phyloP scores from a whole-genome alignment of 1,284 basidiomycete genomes.

The Meira miltonrushii region DNA sequence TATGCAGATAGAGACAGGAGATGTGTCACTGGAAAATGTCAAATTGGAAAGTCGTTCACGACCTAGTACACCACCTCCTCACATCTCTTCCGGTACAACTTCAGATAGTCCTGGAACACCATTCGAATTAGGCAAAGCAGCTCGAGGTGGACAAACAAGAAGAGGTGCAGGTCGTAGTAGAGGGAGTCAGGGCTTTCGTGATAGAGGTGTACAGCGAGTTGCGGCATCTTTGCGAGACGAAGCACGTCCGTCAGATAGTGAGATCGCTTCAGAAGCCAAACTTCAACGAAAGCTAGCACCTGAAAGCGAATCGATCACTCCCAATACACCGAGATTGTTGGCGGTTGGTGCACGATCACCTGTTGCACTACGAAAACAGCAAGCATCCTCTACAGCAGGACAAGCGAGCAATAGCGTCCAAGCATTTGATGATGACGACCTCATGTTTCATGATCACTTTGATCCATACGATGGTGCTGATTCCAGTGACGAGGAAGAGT shows the following conservation, averaged over 20 bases:
- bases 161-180: conserved; percentile 7
- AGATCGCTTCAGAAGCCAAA: conserved; percentile 48
- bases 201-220: conserved; percentile 37
- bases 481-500: neutral
- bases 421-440: neutral
- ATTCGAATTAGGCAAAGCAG: conserved; percentile 15
- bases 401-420: too few species aligned
- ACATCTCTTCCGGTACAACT: conserved; percentile 3
- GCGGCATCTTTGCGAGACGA: conserved; percentile 44
- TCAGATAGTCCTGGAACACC: conserved; percentile 3
- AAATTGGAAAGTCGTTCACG: conserved; percentile 8
- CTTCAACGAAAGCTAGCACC: conserved; percentile 34
- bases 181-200: conserved; percentile 20
- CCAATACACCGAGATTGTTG: conserved; percentile 1
- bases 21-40: neutral
- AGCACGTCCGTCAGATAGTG: conserved; percentile 32
- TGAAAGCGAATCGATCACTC: neutral
- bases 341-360: neutral
- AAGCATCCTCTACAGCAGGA: neutral
- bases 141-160: conserved; percentile 20
- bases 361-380: neutral
- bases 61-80: conserved; percentile 16
- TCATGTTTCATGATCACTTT: conserved; percentile 2
- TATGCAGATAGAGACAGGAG: conserved; percentile 12
- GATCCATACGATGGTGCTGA: conserved; percentile 4